Conservation (phyloP, 352 stramenopile species). For the Phytopythium chamaehyphon region DNA sequence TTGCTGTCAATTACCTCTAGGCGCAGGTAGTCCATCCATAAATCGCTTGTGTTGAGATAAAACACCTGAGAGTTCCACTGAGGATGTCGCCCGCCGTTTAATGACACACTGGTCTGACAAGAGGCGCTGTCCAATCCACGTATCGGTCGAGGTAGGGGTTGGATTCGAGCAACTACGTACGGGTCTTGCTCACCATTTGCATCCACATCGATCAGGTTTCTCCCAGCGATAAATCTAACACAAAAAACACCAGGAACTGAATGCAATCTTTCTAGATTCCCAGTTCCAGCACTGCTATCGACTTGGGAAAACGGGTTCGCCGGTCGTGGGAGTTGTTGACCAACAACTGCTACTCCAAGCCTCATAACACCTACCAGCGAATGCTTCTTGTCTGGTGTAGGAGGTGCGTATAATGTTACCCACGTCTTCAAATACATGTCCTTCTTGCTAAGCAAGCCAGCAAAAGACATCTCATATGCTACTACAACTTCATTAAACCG, state of each 20-base stretch:
- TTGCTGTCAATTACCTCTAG: constrained; percentile 51
- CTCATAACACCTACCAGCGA: not conserved
- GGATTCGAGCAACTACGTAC: constrained; percentile 27
- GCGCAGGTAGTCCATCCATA: constrained; percentile 28
- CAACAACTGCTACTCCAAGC: not conserved
- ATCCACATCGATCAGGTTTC: constrained; percentile 47
- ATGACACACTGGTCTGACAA: constrained; percentile 38
- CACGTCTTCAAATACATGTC: constrained; percentile 9
- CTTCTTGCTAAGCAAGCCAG: constrained; percentile 7
- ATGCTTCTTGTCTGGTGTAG: not conserved
- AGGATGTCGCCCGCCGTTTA: constrained; percentile 46
- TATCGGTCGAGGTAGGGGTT: constrained; percentile 9
- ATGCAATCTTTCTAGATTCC: not conserved
- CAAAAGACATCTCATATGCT: constrained; percentile 18
- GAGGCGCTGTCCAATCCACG: constrained; percentile 1
- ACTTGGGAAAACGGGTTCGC: constrained; percentile 1
- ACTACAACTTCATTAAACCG: constrained; percentile 25
- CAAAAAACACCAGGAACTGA: constrained; percentile 27
- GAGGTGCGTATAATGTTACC: constrained; percentile 12
- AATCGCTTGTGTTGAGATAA: constrained; percentile 20
- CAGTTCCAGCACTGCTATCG: not conserved
- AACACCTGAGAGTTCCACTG: constrained; percentile 45
- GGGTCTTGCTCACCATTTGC: constrained; percentile 48
- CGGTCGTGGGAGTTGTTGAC: not conserved
- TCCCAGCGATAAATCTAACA: constrained; percentile 32